Evolutionary conservation across 495 filamentous ascomycete species (phyloP).

Genomic region (Podospora comata): DNA sequence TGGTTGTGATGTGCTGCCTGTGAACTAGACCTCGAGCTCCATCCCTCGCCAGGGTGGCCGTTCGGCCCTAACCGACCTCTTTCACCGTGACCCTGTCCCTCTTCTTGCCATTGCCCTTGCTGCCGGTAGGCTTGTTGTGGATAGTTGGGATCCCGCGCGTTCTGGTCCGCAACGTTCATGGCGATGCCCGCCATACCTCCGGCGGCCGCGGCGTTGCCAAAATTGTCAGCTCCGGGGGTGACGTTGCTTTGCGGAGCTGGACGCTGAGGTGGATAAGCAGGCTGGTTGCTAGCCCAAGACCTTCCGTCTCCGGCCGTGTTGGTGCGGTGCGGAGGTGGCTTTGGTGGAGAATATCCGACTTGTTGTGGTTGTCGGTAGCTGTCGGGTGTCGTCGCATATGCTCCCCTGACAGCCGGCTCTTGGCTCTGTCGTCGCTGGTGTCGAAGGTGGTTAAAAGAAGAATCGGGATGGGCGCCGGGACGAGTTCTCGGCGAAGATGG

Average conservation of each 20-base stretch:
- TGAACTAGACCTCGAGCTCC: constrained; percentile 12
- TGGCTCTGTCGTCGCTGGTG: constrained; percentile 38
- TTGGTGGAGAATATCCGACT: constrained; percentile 24
- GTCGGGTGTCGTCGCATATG: constrained; percentile 19
- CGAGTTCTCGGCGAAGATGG: constrained; percentile 23
- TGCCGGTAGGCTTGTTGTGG: constrained; percentile 37
- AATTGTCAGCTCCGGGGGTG: constrained; percentile 74
- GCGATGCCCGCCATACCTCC: constrained; percentile 78
- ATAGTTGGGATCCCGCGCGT: constrained; percentile 61
- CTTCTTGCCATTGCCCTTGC: constrained; percentile 30
- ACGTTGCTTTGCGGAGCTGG: constrained; percentile 48
- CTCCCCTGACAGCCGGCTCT: constrained; percentile 21
- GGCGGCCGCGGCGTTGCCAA: constrained; percentile 59
- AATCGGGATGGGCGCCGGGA: constrained; percentile 44
- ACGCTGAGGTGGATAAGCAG: constrained; percentile 21
- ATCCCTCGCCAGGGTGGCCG: constrained; percentile 21
- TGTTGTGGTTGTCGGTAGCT: constrained; percentile 22
- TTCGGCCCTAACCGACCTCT: constrained; percentile 12
- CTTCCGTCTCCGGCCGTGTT: constrained; percentile 1
- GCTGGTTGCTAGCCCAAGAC: constrained; percentile 11
- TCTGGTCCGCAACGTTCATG: constrained; percentile 66
- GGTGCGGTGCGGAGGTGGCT: constrained; percentile 10
- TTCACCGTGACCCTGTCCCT: constrained; percentile 30
- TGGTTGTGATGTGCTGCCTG: constrained; percentile 18
- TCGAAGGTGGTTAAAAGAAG: constrained; percentile 41